Base-by-base conservation (phyloP, 2,329 filamentous ascomycete genomes). In the Apiospora koreana region DNA sequence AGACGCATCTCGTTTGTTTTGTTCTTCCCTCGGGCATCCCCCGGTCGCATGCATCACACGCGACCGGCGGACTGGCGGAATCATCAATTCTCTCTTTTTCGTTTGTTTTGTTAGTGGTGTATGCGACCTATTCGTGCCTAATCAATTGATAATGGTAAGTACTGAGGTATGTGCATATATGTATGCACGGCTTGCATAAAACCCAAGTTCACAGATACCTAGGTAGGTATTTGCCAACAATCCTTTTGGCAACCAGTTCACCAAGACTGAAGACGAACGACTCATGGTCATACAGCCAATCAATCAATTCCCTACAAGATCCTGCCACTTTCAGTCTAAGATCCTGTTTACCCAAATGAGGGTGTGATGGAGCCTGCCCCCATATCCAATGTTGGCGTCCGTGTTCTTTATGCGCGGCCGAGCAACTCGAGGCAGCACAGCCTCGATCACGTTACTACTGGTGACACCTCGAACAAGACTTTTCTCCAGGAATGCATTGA, bases 401-500 rank as follows among this genome's bases (percentile, higher is more conserved):
- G 54, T 31, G 50, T 54, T 31, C 25, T 62, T 62, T 28, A 62
- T 62, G 54, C 54, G 31, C 54, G 28, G 38, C 54, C 28, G 31
- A 62, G 38, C 54, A 62, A n/a, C 28, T 62, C 54, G 35, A 38
- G 54, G 54, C 54, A 62, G 54, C 54, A 62, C 54, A 62, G 54
- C 54, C 54, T 62, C 54, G 18, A 62, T 62, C 54, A 62, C 54
- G 54, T 62, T 62, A 6, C 54, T 62, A n/a, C 38, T 23, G 31
- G 54, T 38, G 54, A 62, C 54, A 62, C 54, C 31, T 38, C 46
- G 23, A 25, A 28, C 28, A 62, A n/a, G 28, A 58, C 50, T 58
- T 58, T 58, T n/a, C 54, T 62, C 54, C 54, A 62, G 54, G 54
- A 62, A 62, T 62, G 54, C 54, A 38, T 62, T 28, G 54, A 62